Evolutionary conservation across 2,329 filamentous ascomycete species (phyloP), one percentile per base, ranked within the genome.

Genomic region (Hypomyces perniciosus): DNA sequence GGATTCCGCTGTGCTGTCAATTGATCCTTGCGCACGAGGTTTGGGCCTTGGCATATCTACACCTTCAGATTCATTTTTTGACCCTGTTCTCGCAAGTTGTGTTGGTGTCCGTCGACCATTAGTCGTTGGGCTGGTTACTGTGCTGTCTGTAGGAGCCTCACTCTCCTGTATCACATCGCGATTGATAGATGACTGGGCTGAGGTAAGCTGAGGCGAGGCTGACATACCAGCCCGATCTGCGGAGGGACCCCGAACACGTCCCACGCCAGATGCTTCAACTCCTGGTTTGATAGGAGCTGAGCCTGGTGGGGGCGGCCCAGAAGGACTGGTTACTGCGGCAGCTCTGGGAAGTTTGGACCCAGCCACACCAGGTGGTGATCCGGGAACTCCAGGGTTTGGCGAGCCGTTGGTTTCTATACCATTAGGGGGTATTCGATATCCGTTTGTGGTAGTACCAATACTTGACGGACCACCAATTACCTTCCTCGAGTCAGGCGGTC

Each of bases 71-170:
- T 77, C 68, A 43, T 67, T 59, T 55, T 65, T 70, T 41, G 70
- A 66, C 34, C 61, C 64, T 51, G 66, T 59, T 57, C 70, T 66
- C 33, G 61, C 43, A 42, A 61, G 74, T 53, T 83, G 79, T 4
- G 78, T 81, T 8, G 85, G 83, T 4, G 84, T 86, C 33, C 80
- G 78, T 46, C 79, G 76, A n/a, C 84, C 85, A 54, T 84, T 83
- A 8, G 74, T 68, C 2, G 68, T 65, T 5, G 47, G 48, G 8
- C 31, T 45, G 34, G 48, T 29, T 8, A 38, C 30, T 7, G 28
- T 35, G 20, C 13, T 28, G 7, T 29, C 28, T 10, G 48, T 12
- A 6, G 52, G 31, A 5, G 79, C 73, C 31, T 84, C 84, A 33
- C 71, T 70, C 43, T 72, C 71, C 48, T 63, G 69, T 43, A 65